phyloP scores from a whole-genome alignment of 192 early-diverging fungal species.

The Linderina pennispora region DNA sequence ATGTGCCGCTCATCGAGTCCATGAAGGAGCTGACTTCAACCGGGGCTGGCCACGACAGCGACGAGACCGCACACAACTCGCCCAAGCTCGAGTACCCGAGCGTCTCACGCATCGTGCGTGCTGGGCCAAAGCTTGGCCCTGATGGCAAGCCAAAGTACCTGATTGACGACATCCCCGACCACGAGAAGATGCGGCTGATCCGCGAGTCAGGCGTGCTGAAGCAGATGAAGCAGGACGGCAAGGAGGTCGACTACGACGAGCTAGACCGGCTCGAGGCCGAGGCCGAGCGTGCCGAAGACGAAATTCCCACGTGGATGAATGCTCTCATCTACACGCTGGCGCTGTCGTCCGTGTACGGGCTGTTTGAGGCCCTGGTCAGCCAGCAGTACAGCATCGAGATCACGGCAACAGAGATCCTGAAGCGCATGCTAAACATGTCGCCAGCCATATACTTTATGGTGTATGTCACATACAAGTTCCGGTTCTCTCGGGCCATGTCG shows the following conservation, averaged over 20 bases:
- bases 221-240: conserved; percentile 25
- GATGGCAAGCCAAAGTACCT: conserved; percentile 43
- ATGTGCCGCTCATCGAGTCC: conserved; percentile 22
- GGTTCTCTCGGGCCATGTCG: conserved; percentile 38
- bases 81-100: conserved; percentile 38
- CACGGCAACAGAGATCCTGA: conserved; percentile 12
- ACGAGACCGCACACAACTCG: neutral
- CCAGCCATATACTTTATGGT: conserved; percentile 53
- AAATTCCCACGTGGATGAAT: conserved; percentile 30
- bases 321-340: conserved; percentile 33
- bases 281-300: conserved; percentile 2
- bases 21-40: conserved; percentile 10
- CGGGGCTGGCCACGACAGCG: no score
- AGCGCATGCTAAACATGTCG: conserved; percentile 21
- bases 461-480: conserved; percentile 56
- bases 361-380: conserved; percentile 45
- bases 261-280: conserved; percentile 4
- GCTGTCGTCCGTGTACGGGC: conserved; percentile 21
- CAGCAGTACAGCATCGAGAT: conserved; percentile 43
- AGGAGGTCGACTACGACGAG: conserved; percentile 20
- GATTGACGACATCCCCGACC: conserved; percentile 46
- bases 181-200: conserved; percentile 43
- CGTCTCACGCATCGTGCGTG: conserved; percentile 28
- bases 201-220: conserved; percentile 40
- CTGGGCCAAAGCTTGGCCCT: conserved; percentile 26